Conservation (phyloP, 768 basidiomycete species). For the Lactifluus subvellereus region DNA sequence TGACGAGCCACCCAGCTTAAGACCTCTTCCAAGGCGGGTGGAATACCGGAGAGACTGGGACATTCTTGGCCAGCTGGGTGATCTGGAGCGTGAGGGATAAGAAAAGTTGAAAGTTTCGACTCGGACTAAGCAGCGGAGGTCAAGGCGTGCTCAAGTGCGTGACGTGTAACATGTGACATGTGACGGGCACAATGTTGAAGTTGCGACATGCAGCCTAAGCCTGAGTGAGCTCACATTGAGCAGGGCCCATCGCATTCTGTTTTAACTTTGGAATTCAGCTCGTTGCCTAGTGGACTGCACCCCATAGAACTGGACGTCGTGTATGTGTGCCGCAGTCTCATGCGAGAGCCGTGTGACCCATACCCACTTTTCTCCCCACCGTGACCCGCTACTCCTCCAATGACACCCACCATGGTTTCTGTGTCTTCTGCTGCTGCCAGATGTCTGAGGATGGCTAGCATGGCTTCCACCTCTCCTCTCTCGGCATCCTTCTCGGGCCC, state of each 20-base stretch:
- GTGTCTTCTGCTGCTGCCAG: constrained; percentile 58
- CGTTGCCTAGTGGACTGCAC: constrained; percentile 77
- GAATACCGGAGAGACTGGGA: constrained; percentile 68
- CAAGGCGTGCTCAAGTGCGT: no score
- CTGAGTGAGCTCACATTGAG: no score
- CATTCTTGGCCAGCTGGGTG: constrained; percentile 66
- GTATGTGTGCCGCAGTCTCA: constrained; percentile 38
- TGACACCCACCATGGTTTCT: constrained; percentile 34
- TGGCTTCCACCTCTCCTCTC: constrained; percentile 72
- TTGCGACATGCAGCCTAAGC: no score
- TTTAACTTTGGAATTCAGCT: constrained; percentile 59
- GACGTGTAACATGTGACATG: no score
- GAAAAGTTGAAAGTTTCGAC: neutral
- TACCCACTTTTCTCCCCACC: neutral
- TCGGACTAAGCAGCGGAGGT: no score
- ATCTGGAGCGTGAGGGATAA: neutral
- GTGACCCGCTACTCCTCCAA: constrained; percentile 73
- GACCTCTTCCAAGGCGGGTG: constrained; percentile 70
- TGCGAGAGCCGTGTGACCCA: neutral
- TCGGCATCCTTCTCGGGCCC: constrained; percentile 66
- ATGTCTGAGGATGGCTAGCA: constrained; percentile 69
- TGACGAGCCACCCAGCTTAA: constrained; percentile 51
- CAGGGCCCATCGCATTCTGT: no score
- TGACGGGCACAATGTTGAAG: no score
- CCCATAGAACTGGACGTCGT: constrained; percentile 72